Evolutionary conservation across 495 filamentous ascomycete genomes (phyloP).

Genomic region (Cudoniella acicularis): DNA sequence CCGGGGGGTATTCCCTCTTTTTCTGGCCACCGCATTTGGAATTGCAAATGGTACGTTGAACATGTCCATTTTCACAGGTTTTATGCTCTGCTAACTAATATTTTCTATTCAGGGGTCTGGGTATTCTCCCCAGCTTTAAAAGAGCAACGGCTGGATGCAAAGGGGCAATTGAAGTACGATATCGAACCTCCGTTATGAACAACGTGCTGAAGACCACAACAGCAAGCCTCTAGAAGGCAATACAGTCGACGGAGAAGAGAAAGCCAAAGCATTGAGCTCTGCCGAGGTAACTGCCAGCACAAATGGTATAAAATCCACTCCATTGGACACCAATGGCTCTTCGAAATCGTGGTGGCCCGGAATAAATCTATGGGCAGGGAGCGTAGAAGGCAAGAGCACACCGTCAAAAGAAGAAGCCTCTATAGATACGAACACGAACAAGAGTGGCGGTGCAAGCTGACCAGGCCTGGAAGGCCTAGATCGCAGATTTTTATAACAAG

Average conservation of each 20-base stretch:
- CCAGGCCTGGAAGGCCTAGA: too few species aligned
- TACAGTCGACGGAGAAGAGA: not conserved
- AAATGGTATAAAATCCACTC: constrained; percentile 2
- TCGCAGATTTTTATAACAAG: too few species aligned
- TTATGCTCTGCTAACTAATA: not conserved
- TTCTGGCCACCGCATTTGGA: constrained; percentile 22
- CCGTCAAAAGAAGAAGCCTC: not conserved
- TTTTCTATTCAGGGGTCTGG: constrained; percentile 35
- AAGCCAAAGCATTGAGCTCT: constrained; percentile 1
- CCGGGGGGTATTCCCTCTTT: constrained; percentile 15
- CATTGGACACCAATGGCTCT: constrained; percentile 7
- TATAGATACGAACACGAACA: not conserved
- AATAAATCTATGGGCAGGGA: constrained; percentile 13
- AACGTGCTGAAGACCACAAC: not conserved
- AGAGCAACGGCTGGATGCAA: constrained; percentile 31
- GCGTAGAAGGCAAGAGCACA: not conserved
- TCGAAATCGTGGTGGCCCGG: constrained; percentile 18
- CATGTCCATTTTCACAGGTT: not conserved
- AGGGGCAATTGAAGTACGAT: constrained; percentile 12
- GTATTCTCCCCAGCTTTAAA: constrained; percentile 37
- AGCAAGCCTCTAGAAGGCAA: constrained; percentile 11
- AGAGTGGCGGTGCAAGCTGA: not conserved
- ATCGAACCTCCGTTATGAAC: not conserved
- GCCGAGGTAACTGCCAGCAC: constrained; percentile 9
- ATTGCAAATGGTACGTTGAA: constrained; percentile 25